A percentile compares a stretch with the other conserved stretches of the same genome.
Evolutionary conservation across 1,139 yeast species (phyloP).

Genomic region (Magnusiomyces suaveolens): DNA sequence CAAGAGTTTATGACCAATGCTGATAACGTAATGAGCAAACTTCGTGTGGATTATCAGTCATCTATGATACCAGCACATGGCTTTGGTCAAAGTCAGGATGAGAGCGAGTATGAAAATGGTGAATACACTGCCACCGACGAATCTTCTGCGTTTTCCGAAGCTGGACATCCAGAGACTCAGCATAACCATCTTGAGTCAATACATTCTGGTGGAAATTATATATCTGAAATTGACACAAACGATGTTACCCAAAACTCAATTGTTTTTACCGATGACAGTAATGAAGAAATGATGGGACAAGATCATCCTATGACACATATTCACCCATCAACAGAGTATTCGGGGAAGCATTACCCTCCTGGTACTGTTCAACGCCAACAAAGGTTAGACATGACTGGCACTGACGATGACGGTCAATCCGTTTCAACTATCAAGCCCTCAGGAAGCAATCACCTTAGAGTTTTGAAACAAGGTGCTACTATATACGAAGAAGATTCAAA

Average conservation of each 20-base stretch:
- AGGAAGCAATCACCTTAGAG: background rate
- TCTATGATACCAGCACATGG: background rate
- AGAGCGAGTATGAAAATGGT: background rate
- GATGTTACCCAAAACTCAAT: background rate
- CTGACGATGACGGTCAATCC: background rate
- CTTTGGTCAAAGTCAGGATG: background rate
- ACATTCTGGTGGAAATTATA: background rate
- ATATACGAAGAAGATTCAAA: background rate
- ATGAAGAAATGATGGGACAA: background rate
- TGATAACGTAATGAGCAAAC: slow-evolving; percentile 10
- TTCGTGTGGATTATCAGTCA: background rate
- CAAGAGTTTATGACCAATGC: slow-evolving; percentile 15
- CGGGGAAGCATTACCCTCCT: background rate
- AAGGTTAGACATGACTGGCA: background rate
- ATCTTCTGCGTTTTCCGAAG: background rate
- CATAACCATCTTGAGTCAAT: background rate
- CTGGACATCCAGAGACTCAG: background rate
- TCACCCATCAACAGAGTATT: too few relatives aligned
- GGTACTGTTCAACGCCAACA: background rate
- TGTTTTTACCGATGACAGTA: background rate
- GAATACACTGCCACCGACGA: slow-evolving; percentile 1
- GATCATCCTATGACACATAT: background rate
- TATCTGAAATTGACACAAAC: background rate
- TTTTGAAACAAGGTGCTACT: background rate
- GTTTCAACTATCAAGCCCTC: background rate